Conservation (phyloP, 2,329 filamentous ascomycete species). For the Conoideocrella luteorostrata region DNA sequence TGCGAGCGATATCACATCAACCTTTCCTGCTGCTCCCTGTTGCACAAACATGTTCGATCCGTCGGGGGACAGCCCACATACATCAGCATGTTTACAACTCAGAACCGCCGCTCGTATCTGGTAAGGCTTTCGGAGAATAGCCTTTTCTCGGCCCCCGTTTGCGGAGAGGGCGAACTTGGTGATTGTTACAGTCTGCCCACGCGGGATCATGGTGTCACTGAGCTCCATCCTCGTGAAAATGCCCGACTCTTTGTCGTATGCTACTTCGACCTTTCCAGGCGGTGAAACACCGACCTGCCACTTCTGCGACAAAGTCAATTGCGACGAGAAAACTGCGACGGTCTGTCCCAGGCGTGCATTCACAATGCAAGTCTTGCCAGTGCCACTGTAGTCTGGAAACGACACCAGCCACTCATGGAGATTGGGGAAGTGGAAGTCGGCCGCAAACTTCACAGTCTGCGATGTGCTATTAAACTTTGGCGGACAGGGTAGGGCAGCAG, state of each 20-base stretch:
- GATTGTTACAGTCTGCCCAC: slow-evolving; percentile 5
- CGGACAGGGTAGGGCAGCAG: neutral
- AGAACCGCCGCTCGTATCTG: slow-evolving; percentile 6
- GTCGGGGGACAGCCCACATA: slow-evolving; percentile 5
- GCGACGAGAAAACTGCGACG: slow-evolving; percentile 3
- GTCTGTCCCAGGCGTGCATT: slow-evolving; percentile 9
- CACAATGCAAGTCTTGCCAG: slow-evolving; percentile 8
- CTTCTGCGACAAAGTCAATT: slow-evolving; percentile 7
- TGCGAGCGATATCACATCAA: slow-evolving; percentile 5
- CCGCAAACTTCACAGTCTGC: slow-evolving; percentile 1
- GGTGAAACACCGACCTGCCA: slow-evolving; percentile 8
- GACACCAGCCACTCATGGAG: slow-evolving; percentile 8
- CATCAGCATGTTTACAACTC: slow-evolving; percentile 3
- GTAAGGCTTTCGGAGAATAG: slow-evolving; percentile 1
- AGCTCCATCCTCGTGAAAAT: slow-evolving; percentile 7
- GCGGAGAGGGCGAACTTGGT: slow-evolving; percentile 8
- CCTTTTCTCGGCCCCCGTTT: slow-evolving; percentile 6
- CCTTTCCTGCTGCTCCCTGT: neutral
- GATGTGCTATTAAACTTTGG: slow-evolving; percentile 1
- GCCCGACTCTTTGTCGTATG: slow-evolving; percentile 2
- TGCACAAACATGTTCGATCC: slow-evolving; percentile 7
- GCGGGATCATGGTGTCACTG: neutral
- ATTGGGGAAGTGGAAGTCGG: slow-evolving; percentile 9
- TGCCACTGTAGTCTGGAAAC: slow-evolving; percentile 6
- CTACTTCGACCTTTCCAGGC: neutral